A percentile compares a stretch with the other conserved stretches of the same genome.
These are phyloP conservation scores for Erodium texanum DNA, from an alignment of 441 rosid genomes.

Conservation along the genomic window DNA sequence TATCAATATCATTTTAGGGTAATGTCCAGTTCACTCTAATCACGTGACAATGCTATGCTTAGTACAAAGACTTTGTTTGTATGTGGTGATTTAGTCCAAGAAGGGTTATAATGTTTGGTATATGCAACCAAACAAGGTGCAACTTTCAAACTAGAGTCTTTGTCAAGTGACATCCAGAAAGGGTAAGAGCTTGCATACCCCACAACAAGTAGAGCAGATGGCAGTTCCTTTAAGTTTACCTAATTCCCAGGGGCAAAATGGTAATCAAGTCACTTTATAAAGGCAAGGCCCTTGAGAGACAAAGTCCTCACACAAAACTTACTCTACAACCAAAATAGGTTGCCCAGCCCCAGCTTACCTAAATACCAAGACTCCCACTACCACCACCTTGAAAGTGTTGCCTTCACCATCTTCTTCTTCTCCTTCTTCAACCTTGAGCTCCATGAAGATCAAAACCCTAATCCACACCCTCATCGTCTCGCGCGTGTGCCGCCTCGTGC, in stretches of 20 bases:
- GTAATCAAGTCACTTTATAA: slow-evolving; percentile 30
- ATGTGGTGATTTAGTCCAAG: not conserved
- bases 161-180: slow-evolving; percentile 15
- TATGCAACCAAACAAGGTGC: not conserved
- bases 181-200: slow-evolving; percentile 5
- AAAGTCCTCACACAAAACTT: slow-evolving; percentile 15
- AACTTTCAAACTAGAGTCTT: not conserved
- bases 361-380: no score
- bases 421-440: slow-evolving; percentile 36
- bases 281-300: slow-evolving; percentile 13
- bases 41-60: no score
- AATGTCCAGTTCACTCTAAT: no score
- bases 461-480: slow-evolving; percentile 43
- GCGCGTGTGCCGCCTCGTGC: slow-evolving; percentile 37
- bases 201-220: slow-evolving; percentile 24
- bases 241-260: slow-evolving; percentile 31
- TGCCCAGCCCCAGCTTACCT: no score
- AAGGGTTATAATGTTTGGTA: not conserved
- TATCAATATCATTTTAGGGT: no score
- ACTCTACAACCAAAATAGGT: no score
- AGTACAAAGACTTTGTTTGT: no score
- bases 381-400: no score
- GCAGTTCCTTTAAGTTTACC: slow-evolving; percentile 29
- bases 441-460: slow-evolving; percentile 51
- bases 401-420: slow-evolving; percentile 21